Conservation (phyloP, 306 rosid species). For the Dryas octopetala region DNA sequence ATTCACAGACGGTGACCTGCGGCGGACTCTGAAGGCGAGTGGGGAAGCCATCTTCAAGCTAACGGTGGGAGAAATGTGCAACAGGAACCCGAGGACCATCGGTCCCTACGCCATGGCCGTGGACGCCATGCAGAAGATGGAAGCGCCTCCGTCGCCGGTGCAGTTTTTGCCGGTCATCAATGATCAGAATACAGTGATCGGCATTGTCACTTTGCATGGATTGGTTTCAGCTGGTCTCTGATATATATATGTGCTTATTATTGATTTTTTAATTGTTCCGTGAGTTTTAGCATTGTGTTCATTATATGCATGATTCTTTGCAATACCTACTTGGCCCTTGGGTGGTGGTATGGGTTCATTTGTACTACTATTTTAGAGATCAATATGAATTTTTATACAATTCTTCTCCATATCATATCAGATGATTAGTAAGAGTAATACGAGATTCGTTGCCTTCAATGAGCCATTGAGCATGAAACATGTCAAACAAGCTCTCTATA, state of each 20-base stretch:
- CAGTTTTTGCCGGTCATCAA: slow-evolving; percentile 90
- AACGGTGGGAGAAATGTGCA: slow-evolving; percentile 89
- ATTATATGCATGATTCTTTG: slow-evolving; percentile 3
- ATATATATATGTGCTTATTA: neutral
- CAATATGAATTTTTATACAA: too few species aligned
- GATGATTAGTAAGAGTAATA: too few species aligned
- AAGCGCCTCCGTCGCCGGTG: slow-evolving; percentile 94
- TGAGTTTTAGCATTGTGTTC: neutral
- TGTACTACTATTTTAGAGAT: too few species aligned
- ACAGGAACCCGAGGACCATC: slow-evolving; percentile 81
- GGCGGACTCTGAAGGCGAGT: slow-evolving; percentile 90
- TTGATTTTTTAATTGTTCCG: neutral
- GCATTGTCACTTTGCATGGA: slow-evolving; percentile 94
- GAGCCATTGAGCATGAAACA: too few species aligned
- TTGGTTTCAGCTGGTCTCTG: slow-evolving; percentile 92
- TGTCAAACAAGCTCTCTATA: too few species aligned
- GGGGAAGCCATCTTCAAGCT: slow-evolving; percentile 91
- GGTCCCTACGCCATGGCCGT: slow-evolving; percentile 89
- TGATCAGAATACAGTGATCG: slow-evolving; percentile 59
- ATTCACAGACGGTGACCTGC: slow-evolving; percentile 93
- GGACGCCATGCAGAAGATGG: slow-evolving; percentile 97
- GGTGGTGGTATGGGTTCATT: too few species aligned
- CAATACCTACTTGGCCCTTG: too few species aligned
- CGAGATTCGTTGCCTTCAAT: too few species aligned
- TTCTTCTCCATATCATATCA: too few species aligned